A percentile compares a stretch with the other conserved stretches of the same genome.
These are phyloP conservation scores for Oemleria cerasiformis DNA, from an alignment of 306 rosid genomes.

Conservation along the genomic window DNA sequence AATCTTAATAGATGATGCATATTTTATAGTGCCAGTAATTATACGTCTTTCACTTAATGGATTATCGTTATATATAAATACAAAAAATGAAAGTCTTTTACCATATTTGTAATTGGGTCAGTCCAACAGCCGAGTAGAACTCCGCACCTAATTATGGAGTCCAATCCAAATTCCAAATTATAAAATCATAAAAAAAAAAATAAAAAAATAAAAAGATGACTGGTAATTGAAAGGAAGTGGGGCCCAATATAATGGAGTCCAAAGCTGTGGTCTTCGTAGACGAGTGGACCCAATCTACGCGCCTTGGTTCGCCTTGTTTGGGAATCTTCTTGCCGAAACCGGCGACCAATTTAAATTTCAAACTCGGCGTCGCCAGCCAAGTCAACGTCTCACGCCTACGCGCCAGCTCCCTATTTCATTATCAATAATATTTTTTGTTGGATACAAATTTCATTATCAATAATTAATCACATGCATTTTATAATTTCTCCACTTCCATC, in stretches of 20 bases:
- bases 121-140: not conserved
- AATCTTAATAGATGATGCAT: too few species aligned
- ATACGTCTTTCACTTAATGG: too few species aligned
- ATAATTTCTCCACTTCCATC: not conserved
- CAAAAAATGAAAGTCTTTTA: too few species aligned
- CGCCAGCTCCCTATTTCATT: not conserved
- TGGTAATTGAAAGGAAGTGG: not conserved
- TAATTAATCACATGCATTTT: not conserved
- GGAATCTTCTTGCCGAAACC: slow-evolving; percentile 33
- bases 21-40: too few species aligned
- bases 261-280: not conserved
- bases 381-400: slow-evolving; percentile 4
- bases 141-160: not conserved
- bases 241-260: not conserved
- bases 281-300: not conserved
- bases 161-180: not conserved
- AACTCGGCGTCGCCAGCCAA: slow-evolving; percentile 45
- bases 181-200: not conserved
- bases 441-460: not conserved
- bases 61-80: too few species aligned
- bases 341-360: slow-evolving; percentile 31
- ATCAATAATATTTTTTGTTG: not conserved
- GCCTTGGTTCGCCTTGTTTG: slow-evolving; percentile 26
- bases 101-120: too few species aligned
- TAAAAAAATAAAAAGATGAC: not conserved